Conservation (phyloP, 2,329 filamentous ascomycete species). For the Grosmannia serpens region DNA sequence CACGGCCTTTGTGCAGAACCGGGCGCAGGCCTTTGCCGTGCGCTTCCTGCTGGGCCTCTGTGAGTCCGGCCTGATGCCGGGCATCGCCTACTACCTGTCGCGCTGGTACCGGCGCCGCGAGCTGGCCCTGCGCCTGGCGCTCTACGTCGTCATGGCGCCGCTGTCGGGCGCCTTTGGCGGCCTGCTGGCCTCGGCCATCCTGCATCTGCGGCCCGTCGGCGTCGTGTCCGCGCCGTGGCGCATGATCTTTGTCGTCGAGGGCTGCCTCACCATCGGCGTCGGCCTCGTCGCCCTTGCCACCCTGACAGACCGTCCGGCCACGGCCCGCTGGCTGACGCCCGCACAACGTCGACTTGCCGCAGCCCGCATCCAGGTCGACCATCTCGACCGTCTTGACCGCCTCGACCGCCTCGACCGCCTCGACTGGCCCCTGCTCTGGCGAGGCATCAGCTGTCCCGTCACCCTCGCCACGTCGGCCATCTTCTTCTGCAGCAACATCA, state of each 20-base stretch:
- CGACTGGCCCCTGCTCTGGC: constrained; percentile 3
- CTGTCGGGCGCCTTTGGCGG: constrained; percentile 8
- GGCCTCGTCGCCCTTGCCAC: constrained; percentile 49
- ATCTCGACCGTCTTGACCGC: constrained; percentile 44
- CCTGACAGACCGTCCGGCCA: constrained; percentile 53
- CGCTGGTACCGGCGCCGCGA: constrained; percentile 55
- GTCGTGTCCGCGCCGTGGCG: constrained; percentile 43
- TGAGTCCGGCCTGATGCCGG: constrained; percentile 63
- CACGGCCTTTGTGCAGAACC: constrained; percentile 51
- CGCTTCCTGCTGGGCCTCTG: constrained; percentile 19
- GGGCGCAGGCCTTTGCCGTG: constrained; percentile 33
- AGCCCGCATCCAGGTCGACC: constrained; percentile 52
- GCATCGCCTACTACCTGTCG: constrained; percentile 62
- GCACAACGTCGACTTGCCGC: constrained; percentile 52
- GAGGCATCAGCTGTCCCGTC: constrained; percentile 19
- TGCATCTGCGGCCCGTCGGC: constrained; percentile 19
- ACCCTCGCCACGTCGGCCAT: constrained; percentile 48
- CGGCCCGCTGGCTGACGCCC: constrained; percentile 54
- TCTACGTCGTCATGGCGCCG: constrained; percentile 52
- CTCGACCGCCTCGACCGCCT: constrained; percentile 30
- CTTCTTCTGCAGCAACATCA: neutral
- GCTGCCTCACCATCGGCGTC: constrained; percentile 50
- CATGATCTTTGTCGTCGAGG: constrained; percentile 25
- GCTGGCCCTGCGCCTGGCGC: constrained; percentile 45
- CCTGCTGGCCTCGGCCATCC: constrained; percentile 7